phyloP scores from a whole-genome alignment of 2,329 filamentous ascomycete genomes.

The Colletotrichum neosansevieriae region DNA sequence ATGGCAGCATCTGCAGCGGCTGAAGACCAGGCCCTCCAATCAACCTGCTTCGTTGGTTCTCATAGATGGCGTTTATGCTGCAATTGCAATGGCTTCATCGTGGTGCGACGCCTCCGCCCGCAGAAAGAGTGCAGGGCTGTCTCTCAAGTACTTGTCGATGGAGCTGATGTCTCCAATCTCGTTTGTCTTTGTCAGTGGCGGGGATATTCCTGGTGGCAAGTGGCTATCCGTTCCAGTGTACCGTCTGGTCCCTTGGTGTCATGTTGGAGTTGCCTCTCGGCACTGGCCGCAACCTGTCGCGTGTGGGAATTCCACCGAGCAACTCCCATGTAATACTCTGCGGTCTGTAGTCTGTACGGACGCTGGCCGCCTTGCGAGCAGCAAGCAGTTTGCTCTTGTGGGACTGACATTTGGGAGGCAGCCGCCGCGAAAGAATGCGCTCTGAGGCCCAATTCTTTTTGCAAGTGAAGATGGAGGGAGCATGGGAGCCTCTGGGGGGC shows the following conservation, averaged over 20 bases:
- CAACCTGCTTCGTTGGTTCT: neutral
- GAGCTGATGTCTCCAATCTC: neutral
- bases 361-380: neutral
- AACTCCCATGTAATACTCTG: no score
- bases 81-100: constrained; percentile 27
- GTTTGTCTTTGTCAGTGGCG: constrained; percentile 7
- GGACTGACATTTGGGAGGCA: constrained; percentile 23
- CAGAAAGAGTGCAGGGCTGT: constrained; percentile 9
- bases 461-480: neutral
- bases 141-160: constrained; percentile 10
- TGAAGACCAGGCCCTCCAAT: neutral
- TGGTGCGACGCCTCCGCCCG: constrained; percentile 21
- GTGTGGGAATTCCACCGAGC: neutral
- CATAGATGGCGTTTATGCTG: neutral
- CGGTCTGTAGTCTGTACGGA: no score
- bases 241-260: neutral
- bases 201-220: constrained; percentile 25
- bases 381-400: constrained; percentile 1
- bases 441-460: neutral
- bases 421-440: neutral
- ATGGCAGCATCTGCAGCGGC: neutral
- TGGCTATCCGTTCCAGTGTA: constrained; percentile 4
- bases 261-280: constrained; percentile 1
- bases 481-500: neutral
- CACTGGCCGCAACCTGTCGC: neutral